A percentile compares a stretch with the other conserved stretches of the same genome.
These are phyloP conservation scores for Calonectria ilicicola DNA, from an alignment of 2,329 filamentous ascomycete species.

Conservation along the genomic window DNA sequence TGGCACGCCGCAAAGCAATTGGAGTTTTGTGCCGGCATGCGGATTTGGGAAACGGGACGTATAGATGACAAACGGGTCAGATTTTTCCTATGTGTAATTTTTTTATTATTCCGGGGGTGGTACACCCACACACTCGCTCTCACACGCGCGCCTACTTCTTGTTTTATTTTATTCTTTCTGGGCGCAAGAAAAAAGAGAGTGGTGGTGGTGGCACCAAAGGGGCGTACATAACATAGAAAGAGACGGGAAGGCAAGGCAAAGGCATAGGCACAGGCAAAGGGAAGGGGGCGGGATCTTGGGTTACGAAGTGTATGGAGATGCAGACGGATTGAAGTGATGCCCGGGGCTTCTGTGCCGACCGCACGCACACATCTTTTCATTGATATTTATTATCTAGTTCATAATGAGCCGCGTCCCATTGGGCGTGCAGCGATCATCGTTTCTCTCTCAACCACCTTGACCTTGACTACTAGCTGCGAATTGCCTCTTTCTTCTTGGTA, in stretches of 20 bases:
- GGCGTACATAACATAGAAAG: constrained; percentile 8
- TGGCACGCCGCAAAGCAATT: neutral
- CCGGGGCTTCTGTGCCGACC: neutral
- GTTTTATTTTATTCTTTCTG: neutral
- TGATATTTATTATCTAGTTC: constrained; percentile 2
- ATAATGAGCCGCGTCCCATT: neutral
- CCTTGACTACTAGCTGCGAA: neutral
- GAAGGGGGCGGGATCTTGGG: neutral
- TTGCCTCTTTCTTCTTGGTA: neutral
- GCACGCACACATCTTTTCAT: constrained; percentile 4
- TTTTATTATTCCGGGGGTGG: neutral
- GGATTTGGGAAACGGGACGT: constrained; percentile 3
- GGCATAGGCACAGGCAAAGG: no score
- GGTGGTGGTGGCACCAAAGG: neutral
- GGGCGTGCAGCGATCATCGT: neutral
- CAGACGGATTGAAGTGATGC: neutral
- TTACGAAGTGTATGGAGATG: constrained; percentile 7
- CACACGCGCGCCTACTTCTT: neutral
- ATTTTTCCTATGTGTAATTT: constrained; percentile 3
- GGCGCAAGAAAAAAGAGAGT: neutral
- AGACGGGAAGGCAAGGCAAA: neutral
- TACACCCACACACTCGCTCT: neutral
- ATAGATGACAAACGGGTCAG: constrained; percentile 6
- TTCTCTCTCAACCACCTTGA: neutral
- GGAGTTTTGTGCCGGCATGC: neutral